Evolutionary conservation across 1,284 basidiomycete genomes (phyloP), one percentile per base, ranked within the genome.

Genomic region (Macrocybe sp.): DNA sequence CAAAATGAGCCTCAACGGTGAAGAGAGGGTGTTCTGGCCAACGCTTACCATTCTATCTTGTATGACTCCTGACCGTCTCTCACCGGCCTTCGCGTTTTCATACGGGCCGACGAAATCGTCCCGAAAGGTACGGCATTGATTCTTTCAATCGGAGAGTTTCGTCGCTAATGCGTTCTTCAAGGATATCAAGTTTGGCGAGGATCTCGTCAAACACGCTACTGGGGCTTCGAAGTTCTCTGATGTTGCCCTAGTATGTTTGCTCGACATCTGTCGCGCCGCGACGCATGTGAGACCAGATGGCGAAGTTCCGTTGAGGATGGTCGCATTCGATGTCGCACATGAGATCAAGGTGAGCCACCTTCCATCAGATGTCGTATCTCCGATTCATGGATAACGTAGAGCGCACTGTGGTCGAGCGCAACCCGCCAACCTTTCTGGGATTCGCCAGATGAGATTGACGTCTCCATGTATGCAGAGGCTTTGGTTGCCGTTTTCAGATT

Each of bases 201-300:
- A 79, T 33, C 60, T 88, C 22, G 53, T 79, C 34, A 78, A 74
- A 48, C 75, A 78, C 50, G 64, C 81, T 35, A 62, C 70, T 30
- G 68, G 67, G 7, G 63, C 65, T 41, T 76, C 76, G 1, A 86
- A 80, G 58, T 60, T 81, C 29, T 67, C 76, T 6, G 85, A 90
- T 48, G 72, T 83, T 0, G 79, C 84, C 1, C 67, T 91, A 47
- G 76, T 87, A 1, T 93, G 90, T 63, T 80, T 81, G 44, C 75
- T 93, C 29, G 93, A 97, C 59, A 69, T 93, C 32, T 89, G 90
- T 63, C 79, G 85, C 49, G 90, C 87, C 1, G 92, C 91, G 2
- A 83, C 82, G 38, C 76, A 81, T 46, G 73, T 90, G 31, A 75
- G 76, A 7, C 76, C 81, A 0, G 73, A 77, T 2, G 80, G 76